Evolutionary conservation across 345 rosid genomes (phyloP), one percentile per base, ranked within the genome.

Genomic region (Pseudoturritis turrita): DNA sequence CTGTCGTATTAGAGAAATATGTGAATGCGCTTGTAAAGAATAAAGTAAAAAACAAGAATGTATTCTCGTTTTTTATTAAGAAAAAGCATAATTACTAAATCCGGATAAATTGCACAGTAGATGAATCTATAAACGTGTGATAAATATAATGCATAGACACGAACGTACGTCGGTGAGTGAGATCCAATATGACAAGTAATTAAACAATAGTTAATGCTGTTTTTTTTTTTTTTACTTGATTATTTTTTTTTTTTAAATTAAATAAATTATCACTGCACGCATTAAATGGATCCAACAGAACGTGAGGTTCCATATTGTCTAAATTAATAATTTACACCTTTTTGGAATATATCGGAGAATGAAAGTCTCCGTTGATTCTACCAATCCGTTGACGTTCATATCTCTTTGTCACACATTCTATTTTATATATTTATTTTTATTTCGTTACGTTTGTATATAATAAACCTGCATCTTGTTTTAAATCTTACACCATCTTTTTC

Each of bases 301-400:
- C 71, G 79, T 55, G 71, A 62, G 75, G 71, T 62, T 70, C 79
- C 79, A 76, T 76, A 63, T 70, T 76, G 66, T 76, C 75, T 70
- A 76, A 52, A 69, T 70, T 55, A 56, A 70, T 58, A 77, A 51
- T 65, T 71, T 57, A 71, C 55, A 77, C 62, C 73, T 58, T 65
- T 59, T 77, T 35, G 73, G 87, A 82, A 83, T 83, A 83, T 80
- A 68, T 84, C 77, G 87, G 89, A 81, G 89, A 84, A 83, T 81
- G 91, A 85, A 85, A 87, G 84, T 77, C 87, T 85, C 87, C 91
- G 84, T 67, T 84, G 88, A 75, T 84, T 83, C 80, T 83, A 81
- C 83, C 83, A 59, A 72, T 72, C 51, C 79, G 62, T 78, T 82
- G 78, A 82, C 81, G 72, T 70, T 62, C 58, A 59, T 61, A 47